Evolutionary conservation across 306 rosid genomes (phyloP).

Genomic region (Nissolia schottii): DNA sequence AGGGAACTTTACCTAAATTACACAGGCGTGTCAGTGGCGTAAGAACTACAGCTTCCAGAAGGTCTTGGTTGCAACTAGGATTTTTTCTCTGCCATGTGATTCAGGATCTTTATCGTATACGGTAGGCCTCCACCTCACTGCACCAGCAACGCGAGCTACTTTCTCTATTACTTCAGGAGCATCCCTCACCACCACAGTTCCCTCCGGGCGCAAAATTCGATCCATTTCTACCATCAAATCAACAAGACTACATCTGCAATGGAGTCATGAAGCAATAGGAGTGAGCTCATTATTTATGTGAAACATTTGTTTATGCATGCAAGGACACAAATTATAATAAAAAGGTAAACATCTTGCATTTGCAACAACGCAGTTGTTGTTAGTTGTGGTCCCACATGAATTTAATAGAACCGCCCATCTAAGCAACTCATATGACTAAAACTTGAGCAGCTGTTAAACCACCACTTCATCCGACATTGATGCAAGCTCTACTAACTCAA

Average conservation of each 20-base stretch:
- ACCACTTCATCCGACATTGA: background rate
- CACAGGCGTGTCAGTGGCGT: slow-evolving; percentile 33
- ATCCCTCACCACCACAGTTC: slow-evolving; percentile 72
- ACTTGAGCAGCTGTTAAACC: background rate
- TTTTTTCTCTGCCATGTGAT: slow-evolving; percentile 64
- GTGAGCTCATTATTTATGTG: background rate
- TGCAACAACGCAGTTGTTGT: background rate
- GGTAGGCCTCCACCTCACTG: slow-evolving; percentile 65
- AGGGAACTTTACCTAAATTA: slow-evolving; percentile 40
- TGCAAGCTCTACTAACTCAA: background rate
- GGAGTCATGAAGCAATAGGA: slow-evolving; percentile 6
- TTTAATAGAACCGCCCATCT: background rate
- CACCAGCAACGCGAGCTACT: slow-evolving; percentile 57
- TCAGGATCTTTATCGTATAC: slow-evolving; percentile 63
- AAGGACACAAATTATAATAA: background rate
- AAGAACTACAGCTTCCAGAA: slow-evolving; percentile 57
- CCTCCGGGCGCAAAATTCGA: slow-evolving; percentile 85
- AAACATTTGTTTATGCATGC: background rate
- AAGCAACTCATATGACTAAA: background rate
- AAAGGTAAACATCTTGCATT: background rate
- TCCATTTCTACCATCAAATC: slow-evolving; percentile 96
- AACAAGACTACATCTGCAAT: slow-evolving; percentile 70
- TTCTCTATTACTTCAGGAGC: slow-evolving; percentile 69
- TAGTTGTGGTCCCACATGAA: background rate
- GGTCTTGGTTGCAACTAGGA: slow-evolving; percentile 71